phyloP scores from a whole-genome alignment of 495 filamentous ascomycete species.

The Neurospora sp. region DNA sequence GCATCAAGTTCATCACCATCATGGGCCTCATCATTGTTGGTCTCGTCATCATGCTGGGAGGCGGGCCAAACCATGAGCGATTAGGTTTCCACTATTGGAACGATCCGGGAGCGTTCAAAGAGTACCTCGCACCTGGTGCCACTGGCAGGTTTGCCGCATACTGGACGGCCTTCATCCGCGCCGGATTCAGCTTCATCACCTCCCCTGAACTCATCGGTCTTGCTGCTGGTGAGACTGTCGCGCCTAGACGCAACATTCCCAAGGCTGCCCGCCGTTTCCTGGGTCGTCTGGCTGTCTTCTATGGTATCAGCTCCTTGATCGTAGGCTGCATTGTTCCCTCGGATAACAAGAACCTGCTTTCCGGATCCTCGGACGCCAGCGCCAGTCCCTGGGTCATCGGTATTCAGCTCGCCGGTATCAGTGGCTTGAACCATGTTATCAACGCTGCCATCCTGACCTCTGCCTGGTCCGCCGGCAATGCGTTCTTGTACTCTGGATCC shows the following conservation, averaged over 20 bases:
- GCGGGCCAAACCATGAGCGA: constrained; percentile 43
- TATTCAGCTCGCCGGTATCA: constrained; percentile 35
- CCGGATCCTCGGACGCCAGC: constrained; percentile 46
- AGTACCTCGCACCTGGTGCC: constrained; percentile 42
- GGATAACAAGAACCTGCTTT: constrained; percentile 42
- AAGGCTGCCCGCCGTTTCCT: constrained; percentile 63
- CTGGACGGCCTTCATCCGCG: constrained; percentile 36
- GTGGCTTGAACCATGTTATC: constrained; percentile 36
- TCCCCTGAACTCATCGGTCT: constrained; percentile 44
- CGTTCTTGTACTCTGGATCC: constrained; percentile 72
- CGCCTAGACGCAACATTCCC: constrained; percentile 64
- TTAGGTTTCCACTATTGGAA: constrained; percentile 63
- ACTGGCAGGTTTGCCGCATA: constrained; percentile 39
- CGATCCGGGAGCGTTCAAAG: constrained; percentile 58
- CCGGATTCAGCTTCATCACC: constrained; percentile 41
- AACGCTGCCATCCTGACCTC: constrained; percentile 40
- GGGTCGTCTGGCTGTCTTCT: constrained; percentile 61
- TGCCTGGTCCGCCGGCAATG: constrained; percentile 53
- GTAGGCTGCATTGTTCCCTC: constrained; percentile 58
- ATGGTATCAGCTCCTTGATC: constrained; percentile 60
- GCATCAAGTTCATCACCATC: constrained; percentile 61
- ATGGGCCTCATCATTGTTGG: constrained; percentile 58
- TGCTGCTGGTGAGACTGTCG: constrained; percentile 68
- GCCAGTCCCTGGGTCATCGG: constrained; percentile 49
- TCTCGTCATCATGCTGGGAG: constrained; percentile 63